Evolutionary conservation across 805 yeast species (phyloP).

Genomic region (Suhomyces tanzawaensis): DNA sequence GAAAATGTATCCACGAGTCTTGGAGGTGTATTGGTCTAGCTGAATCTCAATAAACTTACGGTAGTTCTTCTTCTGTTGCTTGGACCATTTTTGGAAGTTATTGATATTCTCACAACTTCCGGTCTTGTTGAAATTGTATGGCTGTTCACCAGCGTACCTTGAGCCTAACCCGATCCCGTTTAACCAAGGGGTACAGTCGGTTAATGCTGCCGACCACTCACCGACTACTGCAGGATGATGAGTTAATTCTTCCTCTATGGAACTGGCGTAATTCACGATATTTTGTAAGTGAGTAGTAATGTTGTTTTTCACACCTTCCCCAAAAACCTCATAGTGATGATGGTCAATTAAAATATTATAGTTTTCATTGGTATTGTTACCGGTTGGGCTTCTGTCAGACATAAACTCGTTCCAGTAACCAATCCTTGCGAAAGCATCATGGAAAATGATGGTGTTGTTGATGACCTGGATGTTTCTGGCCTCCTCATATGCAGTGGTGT

Average conservation of each 20-base stretch:
- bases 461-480: constrained; percentile 28
- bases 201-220: constrained; percentile 44
- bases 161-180: constrained; percentile 70
- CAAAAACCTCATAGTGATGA: constrained; percentile 41
- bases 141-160: constrained; percentile 49
- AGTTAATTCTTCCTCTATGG: constrained; percentile 36
- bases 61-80: constrained; percentile 39
- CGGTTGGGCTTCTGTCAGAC: constrained; percentile 16
- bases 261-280: constrained; percentile 30
- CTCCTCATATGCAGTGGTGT: constrained; percentile 28
- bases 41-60: constrained; percentile 62
- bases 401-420: constrained; percentile 56
- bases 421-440: constrained; percentile 60
- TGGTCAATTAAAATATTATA: constrained; percentile 41
- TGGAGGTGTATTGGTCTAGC: constrained; percentile 46
- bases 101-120: constrained; percentile 46
- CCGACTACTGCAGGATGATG: constrained; percentile 48
- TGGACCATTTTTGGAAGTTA: constrained; percentile 41
- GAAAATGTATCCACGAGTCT: constrained; percentile 59
- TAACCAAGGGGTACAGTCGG: constrained; percentile 69
- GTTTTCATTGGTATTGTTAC: constrained; percentile 8
- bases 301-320: constrained; percentile 22
- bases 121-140: constrained; percentile 28
- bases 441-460: constrained; percentile 51
- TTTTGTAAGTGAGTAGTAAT: constrained; percentile 30